Evolutionary conservation across 495 filamentous ascomycete species (phyloP).

Genomic region (Pyronema domesticum): DNA sequence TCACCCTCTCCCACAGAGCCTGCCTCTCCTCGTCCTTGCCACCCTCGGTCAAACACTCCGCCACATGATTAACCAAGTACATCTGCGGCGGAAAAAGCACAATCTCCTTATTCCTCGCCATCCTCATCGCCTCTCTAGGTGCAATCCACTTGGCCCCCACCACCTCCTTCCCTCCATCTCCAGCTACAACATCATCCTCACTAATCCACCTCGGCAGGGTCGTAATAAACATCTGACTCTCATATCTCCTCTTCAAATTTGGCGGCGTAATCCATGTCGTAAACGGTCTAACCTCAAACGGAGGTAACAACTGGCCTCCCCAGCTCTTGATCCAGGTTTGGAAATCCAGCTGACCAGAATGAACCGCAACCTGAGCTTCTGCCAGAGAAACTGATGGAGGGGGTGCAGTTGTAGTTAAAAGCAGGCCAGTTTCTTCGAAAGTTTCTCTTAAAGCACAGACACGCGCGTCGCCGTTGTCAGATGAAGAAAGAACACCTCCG

Average conservation of each 20-base stretch:
- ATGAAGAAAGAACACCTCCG: slow-evolving; percentile 62
- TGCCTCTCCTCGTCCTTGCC: slow-evolving; percentile 22
- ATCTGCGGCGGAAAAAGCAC: slow-evolving; percentile 84
- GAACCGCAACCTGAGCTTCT: slow-evolving; percentile 47
- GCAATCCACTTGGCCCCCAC: slow-evolving; percentile 55
- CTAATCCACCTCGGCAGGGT: slow-evolving; percentile 43
- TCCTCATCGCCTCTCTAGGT: slow-evolving; percentile 46
- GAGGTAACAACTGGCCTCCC: neutral
- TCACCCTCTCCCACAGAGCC: slow-evolving; percentile 25
- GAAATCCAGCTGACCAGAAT: slow-evolving; percentile 39
- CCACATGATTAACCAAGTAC: slow-evolving; percentile 51
- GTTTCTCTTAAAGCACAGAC: slow-evolving; percentile 41
- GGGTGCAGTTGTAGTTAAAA: slow-evolving; percentile 43
- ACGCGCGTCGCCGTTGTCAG: slow-evolving; percentile 44
- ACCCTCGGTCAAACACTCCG: slow-evolving; percentile 37
- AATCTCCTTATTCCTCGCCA: slow-evolving; percentile 44
- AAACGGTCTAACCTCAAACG: slow-evolving; percentile 49
- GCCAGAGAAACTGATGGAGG: slow-evolving; percentile 39
- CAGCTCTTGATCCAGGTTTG: slow-evolving; percentile 31
- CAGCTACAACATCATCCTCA: slow-evolving; percentile 41
- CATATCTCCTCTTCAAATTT: slow-evolving; percentile 53
- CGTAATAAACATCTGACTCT: slow-evolving; percentile 92
- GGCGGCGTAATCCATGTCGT: slow-evolving; percentile 81
- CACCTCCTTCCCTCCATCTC: slow-evolving; percentile 73
- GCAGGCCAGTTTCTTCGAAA: slow-evolving; percentile 78